These are phyloP conservation scores for Tillandsia leiboldiana DNA, from an alignment of 176 grass and related monocot genomes.

Conservation along the genomic window DNA sequence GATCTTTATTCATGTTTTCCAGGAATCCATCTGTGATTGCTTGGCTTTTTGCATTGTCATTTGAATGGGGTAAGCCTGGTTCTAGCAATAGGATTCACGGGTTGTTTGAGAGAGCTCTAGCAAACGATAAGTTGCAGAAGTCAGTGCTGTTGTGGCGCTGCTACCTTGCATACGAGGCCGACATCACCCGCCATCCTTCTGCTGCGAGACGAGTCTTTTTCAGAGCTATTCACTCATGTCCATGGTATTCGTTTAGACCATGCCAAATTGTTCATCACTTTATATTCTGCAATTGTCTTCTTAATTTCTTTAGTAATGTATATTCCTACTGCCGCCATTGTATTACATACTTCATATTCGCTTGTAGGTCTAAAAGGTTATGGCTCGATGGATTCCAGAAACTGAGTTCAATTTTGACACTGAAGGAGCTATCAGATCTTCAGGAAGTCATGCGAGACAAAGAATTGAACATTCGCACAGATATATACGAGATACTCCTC, in stretches of 20 bases:
- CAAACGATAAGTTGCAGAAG: conserved; percentile 77
- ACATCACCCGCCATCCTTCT: conserved; percentile 55
- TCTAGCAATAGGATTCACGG: conserved; percentile 80
- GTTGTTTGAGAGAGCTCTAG: conserved; percentile 83
- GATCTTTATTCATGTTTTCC: neutral
- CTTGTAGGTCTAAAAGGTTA: conserved; percentile 79
- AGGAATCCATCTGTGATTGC: conserved; percentile 69
- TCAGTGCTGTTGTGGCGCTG: conserved; percentile 84
- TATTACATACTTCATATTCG: neutral
- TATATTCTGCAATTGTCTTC: too few species aligned
- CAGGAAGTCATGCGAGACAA: conserved; percentile 97
- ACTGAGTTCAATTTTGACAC: conserved; percentile 54
- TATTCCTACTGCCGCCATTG: neutral
- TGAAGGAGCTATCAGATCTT: conserved; percentile 89
- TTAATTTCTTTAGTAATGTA: too few species aligned
- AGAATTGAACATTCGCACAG: conserved; percentile 82
- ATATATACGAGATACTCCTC: conserved; percentile 89
- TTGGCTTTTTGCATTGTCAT: conserved; percentile 75
- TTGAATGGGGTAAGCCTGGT: conserved; percentile 63
- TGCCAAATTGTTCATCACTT: neutral
- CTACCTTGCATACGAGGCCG: conserved; percentile 73
- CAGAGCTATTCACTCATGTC: conserved; percentile 98
- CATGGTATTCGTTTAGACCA: conserved; percentile 43
- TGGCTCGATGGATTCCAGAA: conserved; percentile 94
- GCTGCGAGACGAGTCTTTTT: conserved; percentile 75